These are phyloP conservation scores for Sideroxylon spinosum DNA, from an alignment of 179 eudicot species.

Conservation along the genomic window DNA sequence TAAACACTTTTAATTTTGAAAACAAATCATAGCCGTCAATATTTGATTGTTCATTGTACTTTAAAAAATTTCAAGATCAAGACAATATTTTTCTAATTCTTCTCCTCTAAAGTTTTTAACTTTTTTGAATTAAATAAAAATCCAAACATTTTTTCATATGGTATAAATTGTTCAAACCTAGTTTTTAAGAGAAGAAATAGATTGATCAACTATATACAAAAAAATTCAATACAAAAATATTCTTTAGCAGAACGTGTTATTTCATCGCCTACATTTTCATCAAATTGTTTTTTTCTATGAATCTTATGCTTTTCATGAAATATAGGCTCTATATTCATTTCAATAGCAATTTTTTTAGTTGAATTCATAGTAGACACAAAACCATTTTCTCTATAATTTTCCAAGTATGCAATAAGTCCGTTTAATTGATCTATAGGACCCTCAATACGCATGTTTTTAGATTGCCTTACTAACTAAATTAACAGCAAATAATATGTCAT, in stretches of 20 bases:
- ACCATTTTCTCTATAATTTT: slow-evolving; percentile 18
- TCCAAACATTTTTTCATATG: background rate
- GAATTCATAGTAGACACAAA: slow-evolving; percentile 9
- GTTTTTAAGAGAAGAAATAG: no score
- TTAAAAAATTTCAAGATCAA: background rate
- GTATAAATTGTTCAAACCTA: background rate
- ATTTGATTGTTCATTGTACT: no score
- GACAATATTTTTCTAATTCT: background rate
- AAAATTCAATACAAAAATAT: no score
- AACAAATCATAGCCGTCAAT: no score
- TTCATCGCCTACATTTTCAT: no score
- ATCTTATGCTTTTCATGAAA: slow-evolving; percentile 8
- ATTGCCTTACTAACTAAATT: slow-evolving; percentile 22
- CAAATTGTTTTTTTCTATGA: no score
- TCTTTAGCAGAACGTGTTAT: no score
- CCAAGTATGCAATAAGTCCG: background rate
- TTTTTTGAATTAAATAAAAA: background rate
- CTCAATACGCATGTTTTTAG: slow-evolving; percentile 19
- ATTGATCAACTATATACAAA: no score
- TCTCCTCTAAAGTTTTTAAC: background rate
- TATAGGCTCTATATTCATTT: slow-evolving; percentile 22
- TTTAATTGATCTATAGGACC: slow-evolving; percentile 15
- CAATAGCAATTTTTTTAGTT: slow-evolving; percentile 22
- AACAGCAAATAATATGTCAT: slow-evolving; percentile 13
- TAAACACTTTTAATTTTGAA: no score